Base-by-base conservation (phyloP, 441 rosid species). In the Cnidoscolus chayamansa region DNA sequence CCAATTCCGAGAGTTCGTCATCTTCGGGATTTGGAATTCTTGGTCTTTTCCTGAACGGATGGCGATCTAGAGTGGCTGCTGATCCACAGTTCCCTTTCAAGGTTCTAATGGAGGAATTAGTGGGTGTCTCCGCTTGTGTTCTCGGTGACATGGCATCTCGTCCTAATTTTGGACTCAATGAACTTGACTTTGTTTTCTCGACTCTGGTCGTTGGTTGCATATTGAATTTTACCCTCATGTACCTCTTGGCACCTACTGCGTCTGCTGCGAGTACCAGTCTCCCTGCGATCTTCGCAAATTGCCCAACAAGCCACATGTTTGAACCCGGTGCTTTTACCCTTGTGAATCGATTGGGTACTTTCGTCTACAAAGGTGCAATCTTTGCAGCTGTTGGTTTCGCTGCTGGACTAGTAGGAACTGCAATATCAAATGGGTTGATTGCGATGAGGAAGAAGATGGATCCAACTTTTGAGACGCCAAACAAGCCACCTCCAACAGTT, bases 81-180 rank as follows among this genome's bases (percentile, higher is more conserved):
- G 99, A 95, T 82, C 85, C 98, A 3, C 98, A 95, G 60, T 95
- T 95, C 72, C 93, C 97, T 11, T 95, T 93, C 78, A 95, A 95
- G 82, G 98, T 93, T 25, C 73, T 95, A 59, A 95, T 95, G 98
- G 99, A 95, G 76, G 92, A 89, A 72, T 60, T 91, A 8, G 99
- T 95, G 4, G 99, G 99, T 0, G 96, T 95, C 1, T 83, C 84
- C 12, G 92, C 99, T 35, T 85, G 89, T 65, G 94, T 95, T 30
- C 82, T 91, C 5, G 99, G 99, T 0, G 99, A 95, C 78, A 93
- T 95, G 99, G 95, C 99, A 0, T 86, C 98, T 9, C 96, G 99
- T 1, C 97, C 99, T 0, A 93, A 95, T 75, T 95, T 93, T 32
- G 99, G 99, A 32, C 89, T 95, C 11, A 85, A 93, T 47, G 99